Conservation (phyloP, 495 filamentous ascomycete species). For the Penicillium fimorum region DNA sequence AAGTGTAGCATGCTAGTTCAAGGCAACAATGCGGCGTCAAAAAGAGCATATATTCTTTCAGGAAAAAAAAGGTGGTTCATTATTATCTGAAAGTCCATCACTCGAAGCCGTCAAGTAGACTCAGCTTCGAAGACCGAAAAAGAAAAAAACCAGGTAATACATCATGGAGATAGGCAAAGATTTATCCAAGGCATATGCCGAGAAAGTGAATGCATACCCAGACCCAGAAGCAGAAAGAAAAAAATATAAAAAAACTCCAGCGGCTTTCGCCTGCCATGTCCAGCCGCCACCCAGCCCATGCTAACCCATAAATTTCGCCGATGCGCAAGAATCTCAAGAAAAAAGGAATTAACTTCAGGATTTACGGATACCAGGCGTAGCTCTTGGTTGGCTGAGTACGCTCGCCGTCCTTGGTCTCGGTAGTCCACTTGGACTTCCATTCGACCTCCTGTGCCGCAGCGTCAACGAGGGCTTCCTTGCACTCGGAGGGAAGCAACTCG, state of each 20-base stretch:
- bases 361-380: slow-evolving; percentile 48
- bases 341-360: not conserved
- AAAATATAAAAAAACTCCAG: slow-evolving; percentile 14
- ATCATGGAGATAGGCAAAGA: slow-evolving; percentile 2
- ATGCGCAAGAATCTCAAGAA: slow-evolving; percentile 4
- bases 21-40: not conserved
- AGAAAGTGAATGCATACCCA: not conserved
- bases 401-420: slow-evolving; percentile 53
- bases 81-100: not conserved
- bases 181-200: not conserved
- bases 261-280: slow-evolving; percentile 17
- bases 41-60: too few relatives aligned
- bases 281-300: slow-evolving; percentile 18
- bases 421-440: slow-evolving; percentile 73
- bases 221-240: slow-evolving; percentile 4
- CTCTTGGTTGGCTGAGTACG: slow-evolving; percentile 52
- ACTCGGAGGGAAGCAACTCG: slow-evolving; percentile 67
- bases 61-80: not conserved
- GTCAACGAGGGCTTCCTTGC: slow-evolving; percentile 64
- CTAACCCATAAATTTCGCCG: slow-evolving; percentile 15
- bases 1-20: not conserved
- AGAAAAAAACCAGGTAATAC: not conserved
- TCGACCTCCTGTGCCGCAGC: slow-evolving; percentile 58
- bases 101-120: not conserved
- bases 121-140: not conserved